Conservation (phyloP, 83 land plant species). For the Diphasiastrum complanatum region DNA sequence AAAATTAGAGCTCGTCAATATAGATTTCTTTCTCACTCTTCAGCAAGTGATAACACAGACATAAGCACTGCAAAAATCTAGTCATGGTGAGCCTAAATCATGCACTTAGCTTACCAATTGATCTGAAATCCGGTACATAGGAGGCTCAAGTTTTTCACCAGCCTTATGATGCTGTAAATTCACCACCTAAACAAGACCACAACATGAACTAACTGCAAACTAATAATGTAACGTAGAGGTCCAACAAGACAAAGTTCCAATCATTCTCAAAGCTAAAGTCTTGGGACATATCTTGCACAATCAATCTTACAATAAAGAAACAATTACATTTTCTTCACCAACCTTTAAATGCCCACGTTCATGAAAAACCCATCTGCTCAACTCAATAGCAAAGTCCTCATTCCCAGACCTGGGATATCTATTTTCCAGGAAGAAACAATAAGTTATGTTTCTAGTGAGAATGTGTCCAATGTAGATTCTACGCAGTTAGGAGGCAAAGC, state of each 20-base stretch:
- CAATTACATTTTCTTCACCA: not conserved
- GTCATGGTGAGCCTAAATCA: too few species aligned
- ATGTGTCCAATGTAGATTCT: too few species aligned
- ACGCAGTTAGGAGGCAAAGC: too few species aligned
- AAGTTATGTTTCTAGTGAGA: not conserved
- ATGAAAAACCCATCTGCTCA: conserved; percentile 96
- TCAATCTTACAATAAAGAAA: too few species aligned
- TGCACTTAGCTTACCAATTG: conserved; percentile 82
- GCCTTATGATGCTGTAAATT: conserved; percentile 74
- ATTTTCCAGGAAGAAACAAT: conserved; percentile 2
- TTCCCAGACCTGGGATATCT: conserved; percentile 89
- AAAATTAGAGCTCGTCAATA: too few species aligned
- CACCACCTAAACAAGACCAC: conserved; percentile 79
- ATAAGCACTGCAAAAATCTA: too few species aligned
- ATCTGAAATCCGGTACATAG: conserved; percentile 90
- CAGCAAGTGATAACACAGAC: too few species aligned
- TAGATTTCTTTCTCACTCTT: too few species aligned
- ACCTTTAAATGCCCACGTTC: conserved; percentile 99
- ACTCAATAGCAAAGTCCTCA: conserved; percentile 80
- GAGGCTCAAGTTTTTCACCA: conserved; percentile 72
- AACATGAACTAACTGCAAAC: not conserved
- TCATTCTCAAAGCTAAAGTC: too few species aligned
- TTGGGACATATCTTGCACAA: too few species aligned
- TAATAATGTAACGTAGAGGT: too few species aligned
- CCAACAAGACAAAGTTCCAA: too few species aligned